Evolutionary conservation across 805 yeast genomes (phyloP).

Genomic region (Candida piceae): DNA sequence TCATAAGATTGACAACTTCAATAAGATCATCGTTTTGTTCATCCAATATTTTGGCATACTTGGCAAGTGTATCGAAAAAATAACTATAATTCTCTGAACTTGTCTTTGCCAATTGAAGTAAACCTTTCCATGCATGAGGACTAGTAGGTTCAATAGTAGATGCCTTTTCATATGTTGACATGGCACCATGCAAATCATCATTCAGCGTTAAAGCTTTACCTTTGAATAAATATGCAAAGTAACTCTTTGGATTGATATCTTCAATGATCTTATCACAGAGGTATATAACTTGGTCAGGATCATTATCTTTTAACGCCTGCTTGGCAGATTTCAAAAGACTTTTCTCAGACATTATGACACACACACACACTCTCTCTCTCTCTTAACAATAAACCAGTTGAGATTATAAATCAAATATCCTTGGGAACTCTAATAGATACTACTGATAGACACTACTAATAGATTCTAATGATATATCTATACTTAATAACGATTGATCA

Average conservation of each 20-base stretch:
- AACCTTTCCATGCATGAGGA: constrained; percentile 78
- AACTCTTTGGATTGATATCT: constrained; percentile 48
- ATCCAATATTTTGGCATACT: constrained; percentile 37
- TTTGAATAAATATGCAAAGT: constrained; percentile 62
- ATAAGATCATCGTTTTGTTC: constrained; percentile 41
- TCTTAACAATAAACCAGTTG: no score
- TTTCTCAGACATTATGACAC: constrained; percentile 8
- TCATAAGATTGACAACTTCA: constrained; percentile 45
- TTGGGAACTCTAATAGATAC: no score
- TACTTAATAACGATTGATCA: no score
- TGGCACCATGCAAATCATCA: constrained; percentile 35
- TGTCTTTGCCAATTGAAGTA: constrained; percentile 38
- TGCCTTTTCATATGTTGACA: constrained; percentile 43
- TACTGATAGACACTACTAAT: no score
- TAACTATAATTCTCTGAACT: constrained; percentile 30
- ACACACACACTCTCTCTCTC: background rate
- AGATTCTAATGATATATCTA: no score
- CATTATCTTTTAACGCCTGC: constrained; percentile 46
- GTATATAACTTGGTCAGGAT: constrained; percentile 59
- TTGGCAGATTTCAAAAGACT: constrained; percentile 43
- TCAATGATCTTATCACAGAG: constrained; percentile 51
- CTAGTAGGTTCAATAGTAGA: constrained; percentile 45
- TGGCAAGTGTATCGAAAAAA: constrained; percentile 45
- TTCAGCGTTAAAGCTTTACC: constrained; percentile 63
- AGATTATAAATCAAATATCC: no score